These are phyloP conservation scores for Trichosanthes truncata DNA, from an alignment of 306 rosid genomes.

Conservation along the genomic window DNA sequence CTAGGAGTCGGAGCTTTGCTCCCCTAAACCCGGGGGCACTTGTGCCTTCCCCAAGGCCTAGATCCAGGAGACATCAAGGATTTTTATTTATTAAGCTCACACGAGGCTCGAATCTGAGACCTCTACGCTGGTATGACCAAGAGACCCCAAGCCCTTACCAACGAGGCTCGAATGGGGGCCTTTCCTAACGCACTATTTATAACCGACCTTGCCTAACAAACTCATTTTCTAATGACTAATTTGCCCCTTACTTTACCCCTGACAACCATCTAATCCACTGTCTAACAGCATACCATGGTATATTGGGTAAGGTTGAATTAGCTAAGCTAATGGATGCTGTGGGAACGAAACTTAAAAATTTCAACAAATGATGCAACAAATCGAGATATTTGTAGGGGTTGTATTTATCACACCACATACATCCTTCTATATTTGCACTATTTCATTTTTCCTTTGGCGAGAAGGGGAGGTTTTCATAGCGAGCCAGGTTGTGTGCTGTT, in stretches of 20 bases:
- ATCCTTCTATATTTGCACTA: not conserved
- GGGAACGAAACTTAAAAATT: not conserved
- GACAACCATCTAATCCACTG: not conserved
- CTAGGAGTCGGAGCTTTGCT: too few species aligned
- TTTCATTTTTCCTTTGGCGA: not conserved
- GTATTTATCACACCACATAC: not conserved
- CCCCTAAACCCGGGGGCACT: too few species aligned
- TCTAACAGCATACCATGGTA: not conserved
- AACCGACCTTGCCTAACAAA: not conserved
- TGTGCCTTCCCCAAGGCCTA: too few species aligned
- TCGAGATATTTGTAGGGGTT: not conserved
- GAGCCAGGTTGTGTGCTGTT: not conserved
- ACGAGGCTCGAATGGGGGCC: too few species aligned
- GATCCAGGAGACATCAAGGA: too few species aligned
- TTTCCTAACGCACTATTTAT: not conserved
- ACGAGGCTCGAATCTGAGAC: too few species aligned
- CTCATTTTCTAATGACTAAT: not conserved
- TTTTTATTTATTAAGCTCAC: too few species aligned
- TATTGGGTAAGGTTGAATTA: not conserved
- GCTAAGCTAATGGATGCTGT: not conserved
- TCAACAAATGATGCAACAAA: not conserved
- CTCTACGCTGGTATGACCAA: too few species aligned
- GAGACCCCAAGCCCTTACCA: too few species aligned
- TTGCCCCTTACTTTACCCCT: not conserved
- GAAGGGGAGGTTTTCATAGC: not conserved